Conservation (phyloP, 176 grass and related monocot genomes). For the Musa schizocarpa region DNA sequence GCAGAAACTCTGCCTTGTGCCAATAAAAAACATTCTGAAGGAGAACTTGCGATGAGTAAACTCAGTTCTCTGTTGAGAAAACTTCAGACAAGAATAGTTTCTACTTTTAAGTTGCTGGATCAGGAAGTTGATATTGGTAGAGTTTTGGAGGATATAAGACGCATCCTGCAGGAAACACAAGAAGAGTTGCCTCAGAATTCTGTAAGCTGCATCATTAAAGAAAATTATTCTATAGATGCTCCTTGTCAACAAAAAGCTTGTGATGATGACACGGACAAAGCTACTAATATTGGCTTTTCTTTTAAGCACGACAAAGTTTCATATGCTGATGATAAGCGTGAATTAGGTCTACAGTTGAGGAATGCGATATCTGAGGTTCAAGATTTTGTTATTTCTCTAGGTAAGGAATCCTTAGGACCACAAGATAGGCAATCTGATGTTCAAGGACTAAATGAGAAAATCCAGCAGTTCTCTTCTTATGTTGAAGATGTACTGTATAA, state of each 20-base stretch:
- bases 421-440: slow-evolving; percentile 49
- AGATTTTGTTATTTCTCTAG: slow-evolving; percentile 64
- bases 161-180: slow-evolving; percentile 69
- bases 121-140: slow-evolving; percentile 42
- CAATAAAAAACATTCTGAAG: slow-evolving; percentile 30
- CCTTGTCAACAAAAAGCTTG: slow-evolving; percentile 14
- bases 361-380: slow-evolving; percentile 73
- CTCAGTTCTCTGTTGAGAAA: slow-evolving; percentile 33
- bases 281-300: slow-evolving; percentile 21
- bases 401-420: slow-evolving; percentile 50
- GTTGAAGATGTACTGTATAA: slow-evolving; percentile 52
- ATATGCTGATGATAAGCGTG: slow-evolving; percentile 28
- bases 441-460: slow-evolving; percentile 51
- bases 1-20: slow-evolving; percentile 34
- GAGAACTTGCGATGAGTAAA: slow-evolving; percentile 15
- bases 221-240: slow-evolving; percentile 25
- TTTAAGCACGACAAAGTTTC: slow-evolving; percentile 22
- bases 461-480: slow-evolving; percentile 47
- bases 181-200: slow-evolving; percentile 36
- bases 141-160: slow-evolving; percentile 61
- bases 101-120: slow-evolving; percentile 52
- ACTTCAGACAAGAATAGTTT: slow-evolving; percentile 73
- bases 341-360: slow-evolving; percentile 42
- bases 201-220: slow-evolving; percentile 5
- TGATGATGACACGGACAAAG: slow-evolving; percentile 18